These are phyloP conservation scores for Mycena belliarum DNA, from an alignment of 768 basidiomycete genomes.

Conservation along the genomic window DNA sequence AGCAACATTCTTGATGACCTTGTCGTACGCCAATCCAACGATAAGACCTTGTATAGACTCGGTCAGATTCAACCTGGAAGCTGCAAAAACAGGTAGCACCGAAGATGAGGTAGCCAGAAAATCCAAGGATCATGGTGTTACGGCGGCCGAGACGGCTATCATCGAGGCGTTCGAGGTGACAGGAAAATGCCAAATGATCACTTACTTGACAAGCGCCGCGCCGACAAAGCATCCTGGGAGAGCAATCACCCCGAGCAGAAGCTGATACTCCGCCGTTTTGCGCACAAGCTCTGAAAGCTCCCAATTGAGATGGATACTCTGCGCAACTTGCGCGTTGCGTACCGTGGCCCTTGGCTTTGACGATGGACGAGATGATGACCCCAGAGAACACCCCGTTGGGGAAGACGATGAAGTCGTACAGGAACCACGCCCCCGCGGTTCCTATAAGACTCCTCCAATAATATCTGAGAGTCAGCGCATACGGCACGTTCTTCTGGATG, in stretches of 20 bases:
- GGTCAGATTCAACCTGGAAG: background rate
- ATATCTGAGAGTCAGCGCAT: slow-evolving; percentile 54
- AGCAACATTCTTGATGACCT: slow-evolving; percentile 60
- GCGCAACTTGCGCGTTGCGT: background rate
- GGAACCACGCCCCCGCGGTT: slow-evolving; percentile 75
- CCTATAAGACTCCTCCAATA: slow-evolving; percentile 74
- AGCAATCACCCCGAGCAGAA: slow-evolving; percentile 62
- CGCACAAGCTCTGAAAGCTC: slow-evolving; percentile 16
- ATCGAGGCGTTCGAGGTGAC: slow-evolving; percentile 26
- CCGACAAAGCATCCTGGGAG: slow-evolving; percentile 63
- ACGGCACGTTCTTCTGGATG: slow-evolving; percentile 68
- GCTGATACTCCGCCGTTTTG: slow-evolving; percentile 65
- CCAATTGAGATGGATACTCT: background rate
- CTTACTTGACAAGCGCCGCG: slow-evolving; percentile 33
- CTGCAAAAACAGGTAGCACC: slow-evolving; percentile 21
- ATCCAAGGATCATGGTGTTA: slow-evolving; percentile 61
- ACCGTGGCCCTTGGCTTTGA: slow-evolving; percentile 17
- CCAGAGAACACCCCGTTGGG: slow-evolving; percentile 64
- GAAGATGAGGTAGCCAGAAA: background rate
- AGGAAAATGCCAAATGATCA: slow-evolving; percentile 14
- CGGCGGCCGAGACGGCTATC: slow-evolving; percentile 56
- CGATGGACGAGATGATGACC: slow-evolving; percentile 42
- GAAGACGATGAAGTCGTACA: slow-evolving; percentile 59
- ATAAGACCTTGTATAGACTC: slow-evolving; percentile 45
- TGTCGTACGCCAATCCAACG: slow-evolving; percentile 62